Evolutionary conservation across 2,329 filamentous ascomycete species (phyloP).

Genomic region (Didymella glomerata): DNA sequence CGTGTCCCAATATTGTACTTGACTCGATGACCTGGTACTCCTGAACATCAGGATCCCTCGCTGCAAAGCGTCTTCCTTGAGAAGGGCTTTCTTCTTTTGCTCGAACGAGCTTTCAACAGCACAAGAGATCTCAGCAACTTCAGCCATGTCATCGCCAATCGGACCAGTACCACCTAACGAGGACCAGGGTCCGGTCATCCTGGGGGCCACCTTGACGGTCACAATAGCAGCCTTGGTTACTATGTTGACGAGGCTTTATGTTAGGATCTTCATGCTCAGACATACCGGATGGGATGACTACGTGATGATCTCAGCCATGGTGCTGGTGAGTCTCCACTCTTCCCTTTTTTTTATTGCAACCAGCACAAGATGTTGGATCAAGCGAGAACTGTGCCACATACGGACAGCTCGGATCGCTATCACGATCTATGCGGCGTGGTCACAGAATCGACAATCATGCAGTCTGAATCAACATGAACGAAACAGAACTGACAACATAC

Average conservation of each 20-base stretch:
- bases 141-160: slow-evolving; percentile 3
- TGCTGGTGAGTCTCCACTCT: slow-evolving; percentile 38
- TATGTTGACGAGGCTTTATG: slow-evolving; percentile 56
- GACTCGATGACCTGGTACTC: not conserved
- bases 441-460: not conserved
- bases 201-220: slow-evolving; percentile 54
- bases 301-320: slow-evolving; percentile 54
- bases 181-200: slow-evolving; percentile 50
- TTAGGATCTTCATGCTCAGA: slow-evolving; percentile 59
- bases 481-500: slow-evolving; percentile 12
- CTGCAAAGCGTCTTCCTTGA: not conserved
- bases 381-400: not conserved
- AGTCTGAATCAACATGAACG: not conserved
- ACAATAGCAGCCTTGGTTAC: slow-evolving; percentile 53
- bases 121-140: not conserved
- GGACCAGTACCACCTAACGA: slow-evolving; percentile 33
- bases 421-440: not conserved
- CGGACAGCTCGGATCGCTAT: not conserved
- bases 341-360: not conserved
- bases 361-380: not conserved
- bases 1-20: not conserved
- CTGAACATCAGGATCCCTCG: not conserved
- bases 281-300: slow-evolving; percentile 62
- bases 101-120: not conserved
- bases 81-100: not conserved